Percentiles rank a stretch among this genome's conserved stretches.
Evolutionary conservation across 164 flowering plant species (phyloP).

Genomic region (Dillenia suffruticosa): DNA sequence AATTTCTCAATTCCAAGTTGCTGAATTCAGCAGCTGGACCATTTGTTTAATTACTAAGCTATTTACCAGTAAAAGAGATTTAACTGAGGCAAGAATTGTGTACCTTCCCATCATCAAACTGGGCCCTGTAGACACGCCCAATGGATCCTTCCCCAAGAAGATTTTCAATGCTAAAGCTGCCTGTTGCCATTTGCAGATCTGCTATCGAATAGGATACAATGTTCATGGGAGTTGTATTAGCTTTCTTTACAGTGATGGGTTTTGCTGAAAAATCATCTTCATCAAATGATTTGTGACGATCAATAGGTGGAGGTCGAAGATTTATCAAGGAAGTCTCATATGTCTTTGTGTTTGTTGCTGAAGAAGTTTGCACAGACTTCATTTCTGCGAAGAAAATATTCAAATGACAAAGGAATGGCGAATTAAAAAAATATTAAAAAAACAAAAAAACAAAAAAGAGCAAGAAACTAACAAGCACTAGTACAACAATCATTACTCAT

Average conservation of each 20-base stretch:
- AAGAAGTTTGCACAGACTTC: slow-evolving; percentile 53
- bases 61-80: too few species aligned
- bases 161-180: slow-evolving; percentile 75
- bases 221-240: slow-evolving; percentile 37
- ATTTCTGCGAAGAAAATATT: slow-evolving; percentile 49
- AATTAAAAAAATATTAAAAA: too few species aligned
- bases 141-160: slow-evolving; percentile 88
- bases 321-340: slow-evolving; percentile 51
- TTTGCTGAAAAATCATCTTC: slow-evolving; percentile 62
- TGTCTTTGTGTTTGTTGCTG: slow-evolving; percentile 35
- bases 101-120: slow-evolving; percentile 89
- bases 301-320: slow-evolving; percentile 84
- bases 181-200: slow-evolving; percentile 92
- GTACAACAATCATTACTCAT: too few species aligned
- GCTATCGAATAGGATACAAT: slow-evolving; percentile 71
- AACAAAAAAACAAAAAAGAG: too few species aligned
- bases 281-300: slow-evolving; percentile 83
- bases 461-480: too few species aligned
- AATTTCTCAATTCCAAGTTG: too few species aligned
- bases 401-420: too few species aligned
- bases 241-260: slow-evolving; percentile 55
- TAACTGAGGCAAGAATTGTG: too few species aligned
- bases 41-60: too few species aligned
- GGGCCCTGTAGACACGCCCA: slow-evolving; percentile 94
- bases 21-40: too few species aligned